phyloP scores from a whole-genome alignment of 305 asterid species.

The Fraxinus dipetala region DNA sequence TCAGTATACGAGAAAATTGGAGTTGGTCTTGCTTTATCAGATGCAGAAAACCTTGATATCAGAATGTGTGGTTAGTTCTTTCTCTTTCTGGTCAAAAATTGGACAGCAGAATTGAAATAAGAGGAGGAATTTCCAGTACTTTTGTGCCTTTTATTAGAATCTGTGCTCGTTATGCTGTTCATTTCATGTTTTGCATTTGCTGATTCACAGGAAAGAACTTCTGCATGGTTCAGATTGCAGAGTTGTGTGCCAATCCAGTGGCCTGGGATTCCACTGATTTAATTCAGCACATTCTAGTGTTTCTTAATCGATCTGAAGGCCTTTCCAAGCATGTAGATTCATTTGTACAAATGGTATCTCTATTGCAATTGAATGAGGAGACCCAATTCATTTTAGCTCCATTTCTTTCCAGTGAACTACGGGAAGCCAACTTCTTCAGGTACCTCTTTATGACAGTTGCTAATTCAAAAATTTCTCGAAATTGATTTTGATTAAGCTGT shows the following conservation, averaged over 20 bases:
- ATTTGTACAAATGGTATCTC: conserved; percentile 86
- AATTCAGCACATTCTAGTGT: conserved; percentile 68
- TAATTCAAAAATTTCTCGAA: not conserved
- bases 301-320: conserved; percentile 79
- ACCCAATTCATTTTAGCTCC: conserved; percentile 69
- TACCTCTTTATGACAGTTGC: conserved; percentile 19
- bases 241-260: conserved; percentile 52
- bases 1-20: conserved; percentile 67
- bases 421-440: conserved; percentile 71
- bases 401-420: conserved; percentile 64
- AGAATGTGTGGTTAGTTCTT: conserved; percentile 69
- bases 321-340: conserved; percentile 81
- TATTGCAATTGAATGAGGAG: conserved; percentile 61
- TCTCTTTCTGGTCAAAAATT: conserved; percentile 1
- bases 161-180: conserved; percentile 1
- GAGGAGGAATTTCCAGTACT: not conserved
- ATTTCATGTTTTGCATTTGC: conserved; percentile 16
- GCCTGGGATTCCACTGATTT: conserved; percentile 57
- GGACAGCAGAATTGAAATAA: conserved; percentile 6
- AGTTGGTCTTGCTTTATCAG: conserved; percentile 85
- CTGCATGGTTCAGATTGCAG: conserved; percentile 75
- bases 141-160: not conserved
- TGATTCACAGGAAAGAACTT: conserved; percentile 75
- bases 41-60: conserved; percentile 64
- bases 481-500: not conserved